phyloP scores from a whole-genome alignment of 2,329 filamentous ascomycete genomes.

The Dactylellina leptospora region DNA sequence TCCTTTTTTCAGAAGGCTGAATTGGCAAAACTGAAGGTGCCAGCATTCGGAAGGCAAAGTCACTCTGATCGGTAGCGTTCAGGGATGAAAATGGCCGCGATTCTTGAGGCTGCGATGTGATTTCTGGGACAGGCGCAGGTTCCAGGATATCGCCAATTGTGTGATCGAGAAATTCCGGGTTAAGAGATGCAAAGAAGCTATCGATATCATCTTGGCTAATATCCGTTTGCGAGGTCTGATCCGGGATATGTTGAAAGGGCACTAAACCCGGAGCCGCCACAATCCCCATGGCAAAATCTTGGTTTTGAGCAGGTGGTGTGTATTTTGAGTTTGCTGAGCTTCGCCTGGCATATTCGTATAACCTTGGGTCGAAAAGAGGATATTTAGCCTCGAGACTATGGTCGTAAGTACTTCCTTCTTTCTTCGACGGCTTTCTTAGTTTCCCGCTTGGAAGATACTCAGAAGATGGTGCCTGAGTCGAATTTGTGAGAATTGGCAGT shows the following conservation, averaged over 20 bases:
- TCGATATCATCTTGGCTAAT: constrained; percentile 27
- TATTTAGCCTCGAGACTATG: constrained; percentile 19
- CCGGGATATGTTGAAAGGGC: too few relatives aligned
- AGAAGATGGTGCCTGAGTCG: background rate
- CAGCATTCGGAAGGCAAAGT: constrained; percentile 38
- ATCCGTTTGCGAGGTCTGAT: background rate
- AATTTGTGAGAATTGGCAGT: background rate
- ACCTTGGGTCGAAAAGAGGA: constrained; percentile 16
- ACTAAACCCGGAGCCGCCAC: background rate
- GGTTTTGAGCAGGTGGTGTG: background rate
- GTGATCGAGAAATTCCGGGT: constrained; percentile 1
- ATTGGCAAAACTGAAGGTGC: constrained; percentile 34
- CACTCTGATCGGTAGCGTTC: constrained; percentile 9
- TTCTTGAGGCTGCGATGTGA: background rate
- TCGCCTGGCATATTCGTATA: constrained; percentile 21
- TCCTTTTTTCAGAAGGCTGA: constrained; percentile 46
- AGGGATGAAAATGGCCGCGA: background rate
- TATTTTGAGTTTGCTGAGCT: constrained; percentile 14
- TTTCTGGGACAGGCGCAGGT: background rate
- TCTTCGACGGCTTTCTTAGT: constrained; percentile 32
- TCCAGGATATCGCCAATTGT: constrained; percentile 12
- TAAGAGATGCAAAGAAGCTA: constrained; percentile 18
- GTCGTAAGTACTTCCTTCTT: constrained; percentile 41
- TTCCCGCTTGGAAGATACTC: constrained; percentile 6
- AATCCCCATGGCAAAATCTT: background rate